Base-by-base conservation (phyloP, 2,329 filamentous ascomycete species). In the Botryotinia convoluta region DNA sequence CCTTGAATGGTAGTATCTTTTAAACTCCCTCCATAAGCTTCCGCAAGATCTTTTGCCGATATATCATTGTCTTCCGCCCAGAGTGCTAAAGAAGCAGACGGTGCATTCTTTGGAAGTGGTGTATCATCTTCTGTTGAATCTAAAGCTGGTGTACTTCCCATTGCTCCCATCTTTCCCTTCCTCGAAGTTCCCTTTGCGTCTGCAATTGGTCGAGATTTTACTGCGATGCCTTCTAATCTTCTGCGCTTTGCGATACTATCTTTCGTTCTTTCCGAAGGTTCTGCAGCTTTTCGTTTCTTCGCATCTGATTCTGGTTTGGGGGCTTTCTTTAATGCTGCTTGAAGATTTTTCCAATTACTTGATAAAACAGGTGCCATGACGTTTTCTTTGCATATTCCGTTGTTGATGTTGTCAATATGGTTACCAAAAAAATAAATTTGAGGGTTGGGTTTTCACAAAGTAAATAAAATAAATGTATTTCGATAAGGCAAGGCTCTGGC, bases 291-390 rank as follows among this genome's bases (percentile, higher is more conserved):
- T 44, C 70, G 35, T 77, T 84, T 78, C 74, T 80, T 80, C 75
- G 74, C 74, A 82, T 77, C 79, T 76, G 16, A 73, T 37, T 37
- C 44, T 76, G 45, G 74, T 73, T 81, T 80, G 45, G 82, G 79
- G 77, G 86, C 85, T 75, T 86, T 83, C 75, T 86, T 85, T 22
- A 82, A 70, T 78, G 87, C 87, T 76, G 88, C 87, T 83, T 94
- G 92, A 72, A 95, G 86, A 83, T 88, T 91, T 83, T 93, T 94
- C 92, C 92, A 95, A 81, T 95, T 95, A 71, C 88, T 89, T 20
- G 89, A 91, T 48, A 91, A 82, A 78, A 79, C 77, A 10, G 78
- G 79, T 60, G 79, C 77, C 80, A 81, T 81, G 32, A 22, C 60
- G 39, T 68, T 60, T 22, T 14, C 12, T 32, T 37, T 51, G 45